phyloP scores from a whole-genome alignment of 345 rosid genomes.

The Microthlaspi erraticum region DNA sequence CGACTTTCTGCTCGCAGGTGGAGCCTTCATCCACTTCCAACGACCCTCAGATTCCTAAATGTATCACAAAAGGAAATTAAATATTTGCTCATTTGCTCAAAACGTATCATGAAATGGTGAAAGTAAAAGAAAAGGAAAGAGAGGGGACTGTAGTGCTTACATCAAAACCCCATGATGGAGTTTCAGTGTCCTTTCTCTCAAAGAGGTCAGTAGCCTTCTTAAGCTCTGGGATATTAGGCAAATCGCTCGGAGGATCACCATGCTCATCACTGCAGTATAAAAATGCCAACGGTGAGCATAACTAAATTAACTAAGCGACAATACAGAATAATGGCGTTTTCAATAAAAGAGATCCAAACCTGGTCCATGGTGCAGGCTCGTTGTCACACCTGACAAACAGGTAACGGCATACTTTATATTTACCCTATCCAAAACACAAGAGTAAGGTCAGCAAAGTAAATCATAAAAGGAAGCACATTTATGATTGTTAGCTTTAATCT shows the following conservation, averaged over 20 bases:
- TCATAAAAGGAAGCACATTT: background rate
- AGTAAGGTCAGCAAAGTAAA: background rate
- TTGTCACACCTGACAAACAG: slow-evolving; percentile 85
- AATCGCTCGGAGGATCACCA: slow-evolving; percentile 72
- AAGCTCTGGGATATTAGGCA: slow-evolving; percentile 61
- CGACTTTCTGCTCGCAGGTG: slow-evolving; percentile 54
- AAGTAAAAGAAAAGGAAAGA: background rate
- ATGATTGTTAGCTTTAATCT: background rate
- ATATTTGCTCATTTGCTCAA: background rate
- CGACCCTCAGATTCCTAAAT: slow-evolving; percentile 51
- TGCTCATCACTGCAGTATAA: slow-evolving; percentile 59
- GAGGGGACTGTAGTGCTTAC: slow-evolving; percentile 46
- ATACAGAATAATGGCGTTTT: background rate
- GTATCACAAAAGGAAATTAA: background rate
- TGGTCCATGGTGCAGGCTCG: slow-evolving; percentile 80
- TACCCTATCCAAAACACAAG: slow-evolving; percentile 49
- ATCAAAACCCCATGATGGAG: slow-evolving; percentile 77
- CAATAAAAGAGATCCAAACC: slow-evolving; percentile 50
- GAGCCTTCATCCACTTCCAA: slow-evolving; percentile 71
- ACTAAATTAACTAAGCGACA: too few relatives aligned
- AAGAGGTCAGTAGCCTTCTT: slow-evolving; percentile 53
- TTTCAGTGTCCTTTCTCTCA: slow-evolving; percentile 56
- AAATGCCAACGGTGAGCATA: too few relatives aligned
- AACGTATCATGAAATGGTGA: too few relatives aligned
- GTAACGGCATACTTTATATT: slow-evolving; percentile 66